Evolutionary conservation across 1,139 yeast genomes (phyloP).

Genomic region (Candida gigantensis): DNA sequence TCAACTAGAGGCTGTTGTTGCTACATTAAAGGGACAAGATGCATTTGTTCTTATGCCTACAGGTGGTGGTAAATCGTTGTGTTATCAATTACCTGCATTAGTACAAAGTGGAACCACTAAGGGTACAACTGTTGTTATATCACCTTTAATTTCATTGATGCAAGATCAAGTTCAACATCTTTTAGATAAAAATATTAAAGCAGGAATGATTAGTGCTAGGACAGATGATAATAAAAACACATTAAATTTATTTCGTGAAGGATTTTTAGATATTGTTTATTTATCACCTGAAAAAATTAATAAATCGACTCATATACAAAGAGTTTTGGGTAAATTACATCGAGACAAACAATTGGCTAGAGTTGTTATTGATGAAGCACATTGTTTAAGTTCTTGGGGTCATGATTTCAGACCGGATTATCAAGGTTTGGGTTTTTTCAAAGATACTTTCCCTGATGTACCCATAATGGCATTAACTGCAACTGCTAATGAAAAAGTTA

Average conservation of each 20-base stretch:
- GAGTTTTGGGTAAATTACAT: slow-evolving; percentile 60
- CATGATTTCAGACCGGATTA: slow-evolving; percentile 98
- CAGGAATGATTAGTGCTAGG: slow-evolving; percentile 87
- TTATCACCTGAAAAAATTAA: slow-evolving; percentile 95
- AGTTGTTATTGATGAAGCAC: slow-evolving; percentile 96
- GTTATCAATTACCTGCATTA: slow-evolving; percentile 94
- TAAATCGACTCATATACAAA: slow-evolving; percentile 69
- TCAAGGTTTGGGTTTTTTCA: slow-evolving; percentile 74
- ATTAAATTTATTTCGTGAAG: slow-evolving; percentile 62
- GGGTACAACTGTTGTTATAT: slow-evolving; percentile 89
- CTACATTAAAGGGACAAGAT: slow-evolving; percentile 79
- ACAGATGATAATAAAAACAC: slow-evolving; percentile 68
- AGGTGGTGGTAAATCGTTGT: slow-evolving; percentile 96
- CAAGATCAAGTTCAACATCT: slow-evolving; percentile 94
- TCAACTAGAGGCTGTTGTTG: slow-evolving; percentile 83
- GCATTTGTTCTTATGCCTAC: slow-evolving; percentile 98
- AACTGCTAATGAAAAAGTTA: slow-evolving; percentile 91
- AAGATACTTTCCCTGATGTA: slow-evolving; percentile 68
- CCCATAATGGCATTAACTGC: slow-evolving; percentile 98
- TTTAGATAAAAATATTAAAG: slow-evolving; percentile 62
- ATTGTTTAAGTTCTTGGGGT: slow-evolving; percentile 99
- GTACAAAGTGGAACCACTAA: slow-evolving; percentile 69
- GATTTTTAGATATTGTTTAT: slow-evolving; percentile 74
- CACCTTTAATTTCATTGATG: slow-evolving; percentile 95
- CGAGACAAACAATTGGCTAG: slow-evolving; percentile 65